phyloP scores from a whole-genome alignment of 1,284 basidiomycete genomes.

The Malassezia equina region DNA sequence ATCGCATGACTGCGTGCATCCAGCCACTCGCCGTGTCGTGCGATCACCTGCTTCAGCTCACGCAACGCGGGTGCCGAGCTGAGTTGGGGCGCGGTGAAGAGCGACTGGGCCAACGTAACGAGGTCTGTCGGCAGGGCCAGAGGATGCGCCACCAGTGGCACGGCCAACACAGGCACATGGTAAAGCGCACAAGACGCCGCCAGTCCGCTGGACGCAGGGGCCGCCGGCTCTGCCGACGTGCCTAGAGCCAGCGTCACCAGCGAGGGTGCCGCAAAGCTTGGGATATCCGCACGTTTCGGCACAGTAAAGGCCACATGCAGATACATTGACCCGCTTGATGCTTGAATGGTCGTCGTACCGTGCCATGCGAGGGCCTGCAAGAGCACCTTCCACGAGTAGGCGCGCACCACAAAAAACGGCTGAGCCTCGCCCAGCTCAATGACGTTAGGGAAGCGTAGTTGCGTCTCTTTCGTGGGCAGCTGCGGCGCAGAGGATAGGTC shows the following conservation, averaged over 20 bases:
- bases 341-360: constrained; percentile 2
- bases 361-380: constrained; percentile 17
- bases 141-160: constrained; percentile 7
- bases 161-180: background rate
- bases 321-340: background rate
- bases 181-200: background rate
- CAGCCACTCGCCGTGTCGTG: constrained; percentile 14
- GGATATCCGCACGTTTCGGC: background rate
- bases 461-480: background rate
- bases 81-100: constrained; percentile 16
- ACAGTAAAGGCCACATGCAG: constrained; percentile 9
- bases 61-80: constrained; percentile 16
- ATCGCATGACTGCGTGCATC: constrained; percentile 3
- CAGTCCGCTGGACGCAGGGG: background rate
- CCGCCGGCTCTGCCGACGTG: background rate
- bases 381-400: constrained; percentile 17
- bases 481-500: background rate
- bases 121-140: constrained; percentile 14
- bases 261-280: background rate
- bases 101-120: constrained; percentile 15
- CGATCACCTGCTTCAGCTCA: constrained; percentile 14
- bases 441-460: constrained; percentile 9
- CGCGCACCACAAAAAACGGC: constrained; percentile 14
- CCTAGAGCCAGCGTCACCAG: constrained; percentile 8
- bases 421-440: background rate